These are phyloP conservation scores for Arthrobotrys iridis DNA, from an alignment of 2,329 filamentous ascomycete genomes.

Conservation along the genomic window DNA sequence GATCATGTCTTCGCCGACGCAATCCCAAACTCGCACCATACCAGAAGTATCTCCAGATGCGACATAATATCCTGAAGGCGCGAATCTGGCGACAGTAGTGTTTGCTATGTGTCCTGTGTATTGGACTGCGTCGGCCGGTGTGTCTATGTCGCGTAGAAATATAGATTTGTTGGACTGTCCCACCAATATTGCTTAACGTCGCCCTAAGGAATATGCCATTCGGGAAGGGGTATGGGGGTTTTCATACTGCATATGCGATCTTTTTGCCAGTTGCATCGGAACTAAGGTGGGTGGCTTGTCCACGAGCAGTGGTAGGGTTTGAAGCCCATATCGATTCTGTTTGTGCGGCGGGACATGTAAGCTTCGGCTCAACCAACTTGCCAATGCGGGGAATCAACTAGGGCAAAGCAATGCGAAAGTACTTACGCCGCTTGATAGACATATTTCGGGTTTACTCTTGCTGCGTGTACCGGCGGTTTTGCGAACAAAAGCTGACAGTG, in stretches of 20 bases:
- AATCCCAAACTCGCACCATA: slow-evolving; percentile 89
- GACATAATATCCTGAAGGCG: slow-evolving; percentile 92
- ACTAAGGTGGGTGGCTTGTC: slow-evolving; percentile 88
- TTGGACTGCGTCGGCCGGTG: slow-evolving; percentile 83
- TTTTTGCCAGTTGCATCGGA: slow-evolving; percentile 88
- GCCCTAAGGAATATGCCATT: no score
- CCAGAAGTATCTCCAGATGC: slow-evolving; percentile 90
- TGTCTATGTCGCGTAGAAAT: slow-evolving; percentile 92
- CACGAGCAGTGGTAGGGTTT: slow-evolving; percentile 81
- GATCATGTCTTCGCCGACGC: slow-evolving; percentile 76
- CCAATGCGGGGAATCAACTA: background rate
- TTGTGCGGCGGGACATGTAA: slow-evolving; percentile 9
- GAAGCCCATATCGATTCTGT: slow-evolving; percentile 82
- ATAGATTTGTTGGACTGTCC: slow-evolving; percentile 90
- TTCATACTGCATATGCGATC: slow-evolving; percentile 85
- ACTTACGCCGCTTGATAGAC: slow-evolving; percentile 53
- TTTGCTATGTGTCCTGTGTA: slow-evolving; percentile 89
- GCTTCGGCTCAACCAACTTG: background rate
- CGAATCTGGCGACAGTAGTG: slow-evolving; percentile 92
- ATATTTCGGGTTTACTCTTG: slow-evolving; percentile 8
- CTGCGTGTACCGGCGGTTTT: background rate
- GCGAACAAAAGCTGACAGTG: background rate
- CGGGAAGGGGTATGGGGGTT: background rate
- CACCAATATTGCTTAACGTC: background rate
- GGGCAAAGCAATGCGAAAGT: background rate